Evolutionary conservation across 495 filamentous ascomycete genomes (phyloP), one percentile per base, ranked within the genome.

Genomic region (Neurospora sublineolata): DNA sequence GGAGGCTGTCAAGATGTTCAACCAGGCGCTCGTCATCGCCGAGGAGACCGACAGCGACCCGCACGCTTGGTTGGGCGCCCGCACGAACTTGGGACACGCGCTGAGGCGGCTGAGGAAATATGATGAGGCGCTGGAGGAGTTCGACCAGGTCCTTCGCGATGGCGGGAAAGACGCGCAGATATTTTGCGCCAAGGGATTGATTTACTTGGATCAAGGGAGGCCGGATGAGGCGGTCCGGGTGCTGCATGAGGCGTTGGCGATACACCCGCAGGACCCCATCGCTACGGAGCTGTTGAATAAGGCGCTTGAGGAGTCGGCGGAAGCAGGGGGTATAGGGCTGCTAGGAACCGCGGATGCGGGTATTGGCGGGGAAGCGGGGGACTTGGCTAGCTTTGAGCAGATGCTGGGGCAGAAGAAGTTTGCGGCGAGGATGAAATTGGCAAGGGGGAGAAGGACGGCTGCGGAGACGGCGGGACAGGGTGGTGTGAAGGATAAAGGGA

Each of bases 51-150:
- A 92, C 71, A 89, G 90, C 70, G 93, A 97, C 68, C 88, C 92
- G 0, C 85, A 87, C 44, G 92, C 94, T 3, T 97, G 93, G 93
- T 84, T 97, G 2, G 89, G 94, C 4, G 94, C 93, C 4, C 88
- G 93, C 37, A 91, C 92, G 6, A 98, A 98, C 73, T 84, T 99
- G 37, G 95, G 88, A 3, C 96, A 99, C 77, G 93, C 94, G 0
- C 89, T 92, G 71, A 88, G 95, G 18, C 89, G 93, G 8, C 76
- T 90, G 69, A 86, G 89, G n/a, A 83, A 86, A 67, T 86, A 91
- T 74, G 85, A 89, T 20, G 87, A 91, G 37, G 91, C 94, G 0
- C 84, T 98, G 6, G 83, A 83, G 1, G 86, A 94, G 76, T 97
- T 96, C 69, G 88, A 93, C 67, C 89, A 92, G 75, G 94, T 97